phyloP scores from a whole-genome alignment of 768 basidiomycete genomes.

The Mycena chlorophos region DNA sequence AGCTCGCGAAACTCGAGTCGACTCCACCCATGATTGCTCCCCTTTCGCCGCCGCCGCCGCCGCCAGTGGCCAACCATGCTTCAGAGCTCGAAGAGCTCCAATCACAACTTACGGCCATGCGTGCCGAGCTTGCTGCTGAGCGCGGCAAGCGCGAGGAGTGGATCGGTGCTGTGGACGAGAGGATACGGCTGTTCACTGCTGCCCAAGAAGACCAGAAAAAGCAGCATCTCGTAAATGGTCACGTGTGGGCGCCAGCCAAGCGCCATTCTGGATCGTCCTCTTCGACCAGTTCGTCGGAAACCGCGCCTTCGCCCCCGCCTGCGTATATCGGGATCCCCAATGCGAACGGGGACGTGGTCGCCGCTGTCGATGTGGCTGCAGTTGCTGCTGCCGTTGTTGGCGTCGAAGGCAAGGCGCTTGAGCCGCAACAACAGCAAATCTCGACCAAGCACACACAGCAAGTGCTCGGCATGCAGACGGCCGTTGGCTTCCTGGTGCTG shows the following conservation, averaged over 20 bases:
- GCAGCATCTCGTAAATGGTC: conserved; percentile 4
- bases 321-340: not conserved
- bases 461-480: conserved; percentile 47
- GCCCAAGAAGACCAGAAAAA: too few relatives aligned
- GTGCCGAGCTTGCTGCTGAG: conserved; percentile 13
- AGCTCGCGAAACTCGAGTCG: conserved; percentile 64
- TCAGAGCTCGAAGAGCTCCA: conserved; percentile 7
- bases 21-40: conserved; percentile 37
- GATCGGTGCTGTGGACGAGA: conserved; percentile 10
- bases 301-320: not conserved
- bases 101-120: conserved; percentile 11
- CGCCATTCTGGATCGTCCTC: too few relatives aligned
- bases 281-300: too few relatives aligned
- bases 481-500: conserved; percentile 63
- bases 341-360: not conserved
- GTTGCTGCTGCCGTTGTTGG: too few relatives aligned
- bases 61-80: not conserved
- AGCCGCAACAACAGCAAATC: too few relatives aligned
- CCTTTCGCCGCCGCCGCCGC: not conserved
- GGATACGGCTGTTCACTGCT: not conserved
- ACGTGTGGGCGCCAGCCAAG: not conserved
- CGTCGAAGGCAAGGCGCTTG: too few relatives aligned
- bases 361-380: too few relatives aligned
- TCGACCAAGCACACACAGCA: not conserved
- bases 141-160: conserved; percentile 13